phyloP scores from a whole-genome alignment of 257 asterid genomes.

The Asclepias syriaca region DNA sequence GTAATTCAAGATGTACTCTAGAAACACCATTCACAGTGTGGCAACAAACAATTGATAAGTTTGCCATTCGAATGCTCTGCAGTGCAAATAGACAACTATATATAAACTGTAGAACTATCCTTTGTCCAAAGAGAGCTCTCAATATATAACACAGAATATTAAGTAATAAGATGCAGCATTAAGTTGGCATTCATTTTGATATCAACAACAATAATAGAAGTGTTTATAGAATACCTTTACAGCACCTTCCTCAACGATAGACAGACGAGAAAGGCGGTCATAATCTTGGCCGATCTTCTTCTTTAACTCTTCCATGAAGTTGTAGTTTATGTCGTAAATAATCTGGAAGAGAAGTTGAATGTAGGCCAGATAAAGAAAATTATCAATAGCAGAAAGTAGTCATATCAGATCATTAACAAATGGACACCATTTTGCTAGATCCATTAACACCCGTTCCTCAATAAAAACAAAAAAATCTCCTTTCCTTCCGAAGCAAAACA shows the following conservation, averaged over 20 bases:
- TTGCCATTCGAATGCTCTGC: conserved; percentile 47
- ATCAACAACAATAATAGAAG: background rate
- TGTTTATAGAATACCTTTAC: conserved; percentile 33
- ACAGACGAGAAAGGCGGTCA: conserved; percentile 37
- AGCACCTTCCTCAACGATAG: conserved; percentile 46
- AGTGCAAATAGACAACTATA: conserved; percentile 7
- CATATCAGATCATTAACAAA: background rate
- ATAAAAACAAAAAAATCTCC: background rate
- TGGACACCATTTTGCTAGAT: background rate
- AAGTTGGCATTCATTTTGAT: background rate
- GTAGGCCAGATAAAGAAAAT: conserved; percentile 9
- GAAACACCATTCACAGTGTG: conserved; percentile 52
- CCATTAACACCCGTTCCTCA: background rate
- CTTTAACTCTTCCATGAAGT: conserved; percentile 44
- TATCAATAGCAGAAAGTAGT: background rate
- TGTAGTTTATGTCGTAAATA: conserved; percentile 38
- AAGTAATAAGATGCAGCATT: background rate
- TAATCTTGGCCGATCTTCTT: conserved; percentile 41
- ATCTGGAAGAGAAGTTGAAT: conserved; percentile 26
- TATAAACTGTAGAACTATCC: conserved; percentile 2
- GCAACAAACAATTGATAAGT: conserved; percentile 44
- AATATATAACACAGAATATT: background rate
- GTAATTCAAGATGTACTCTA: conserved; percentile 36
- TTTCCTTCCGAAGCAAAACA: background rate
- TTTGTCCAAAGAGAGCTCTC: background rate